phyloP scores from a whole-genome alignment of 768 basidiomycete species.

The Boletellus ananiceps region DNA sequence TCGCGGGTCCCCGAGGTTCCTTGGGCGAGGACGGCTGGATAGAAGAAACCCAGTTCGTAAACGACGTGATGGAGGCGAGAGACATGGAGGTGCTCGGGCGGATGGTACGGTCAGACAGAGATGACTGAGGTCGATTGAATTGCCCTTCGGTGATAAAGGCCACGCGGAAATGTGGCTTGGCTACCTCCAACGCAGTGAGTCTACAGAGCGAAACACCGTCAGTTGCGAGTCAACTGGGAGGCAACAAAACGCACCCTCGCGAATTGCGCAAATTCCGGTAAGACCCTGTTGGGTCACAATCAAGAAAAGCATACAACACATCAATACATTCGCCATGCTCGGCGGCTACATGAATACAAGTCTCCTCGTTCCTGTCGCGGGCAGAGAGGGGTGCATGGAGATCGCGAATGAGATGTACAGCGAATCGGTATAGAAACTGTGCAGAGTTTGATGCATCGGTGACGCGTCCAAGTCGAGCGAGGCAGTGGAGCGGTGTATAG shows the following conservation, averaged over 20 bases:
- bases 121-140: constrained; percentile 45
- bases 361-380: constrained; percentile 62
- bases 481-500: constrained; percentile 64
- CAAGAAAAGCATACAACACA: constrained; percentile 57
- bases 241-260: constrained; percentile 51
- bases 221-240: background rate
- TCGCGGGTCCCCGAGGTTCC: constrained; percentile 31
- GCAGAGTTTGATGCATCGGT: constrained; percentile 32
- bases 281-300: constrained; percentile 54
- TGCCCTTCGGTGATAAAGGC: constrained; percentile 55
- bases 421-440: constrained; percentile 49
- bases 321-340: constrained; percentile 66
- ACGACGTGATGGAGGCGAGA: constrained; percentile 46
- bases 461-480: constrained; percentile 42
- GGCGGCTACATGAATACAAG: constrained; percentile 76
- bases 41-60: constrained; percentile 32
- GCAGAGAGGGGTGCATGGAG: constrained; percentile 67
- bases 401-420: constrained; percentile 63
- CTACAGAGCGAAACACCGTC: constrained; percentile 6
- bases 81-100: constrained; percentile 40
- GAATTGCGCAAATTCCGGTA: constrained; percentile 62
- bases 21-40: constrained; percentile 13
- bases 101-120: constrained; percentile 52
- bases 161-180: constrained; percentile 58
- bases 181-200: constrained; percentile 63